A percentile compares a stretch with the other conserved stretches of the same genome.
These are phyloP conservation scores for Ascochyta koolunga DNA, from an alignment of 2,329 filamentous ascomycete genomes.

Conservation along the genomic window DNA sequence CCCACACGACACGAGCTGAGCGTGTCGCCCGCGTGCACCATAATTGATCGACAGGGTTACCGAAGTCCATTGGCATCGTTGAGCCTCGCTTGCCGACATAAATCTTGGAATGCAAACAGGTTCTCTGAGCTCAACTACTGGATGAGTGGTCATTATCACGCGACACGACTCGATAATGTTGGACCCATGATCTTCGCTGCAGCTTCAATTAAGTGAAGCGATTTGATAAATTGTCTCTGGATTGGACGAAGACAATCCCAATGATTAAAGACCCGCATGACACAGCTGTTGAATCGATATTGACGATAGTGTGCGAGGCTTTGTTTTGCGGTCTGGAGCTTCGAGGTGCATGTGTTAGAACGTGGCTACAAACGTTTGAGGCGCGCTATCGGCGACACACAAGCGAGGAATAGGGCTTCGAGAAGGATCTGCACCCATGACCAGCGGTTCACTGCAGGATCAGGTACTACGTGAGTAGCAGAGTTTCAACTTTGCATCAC, in stretches of 20 bases:
- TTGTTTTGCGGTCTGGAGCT: conserved; percentile 11
- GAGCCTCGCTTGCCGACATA: neutral
- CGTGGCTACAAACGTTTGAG: conserved; percentile 6
- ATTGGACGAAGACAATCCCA: neutral
- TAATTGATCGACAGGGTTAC: neutral
- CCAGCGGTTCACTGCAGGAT: conserved; percentile 11
- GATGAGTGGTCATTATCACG: neutral
- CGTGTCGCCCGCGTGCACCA: neutral
- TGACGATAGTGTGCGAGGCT: neutral
- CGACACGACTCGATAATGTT: neutral
- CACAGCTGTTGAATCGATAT: neutral
- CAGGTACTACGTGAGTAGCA: too few species aligned
- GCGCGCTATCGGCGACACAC: conserved; percentile 12
- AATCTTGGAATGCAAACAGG: neutral
- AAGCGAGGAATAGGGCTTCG: conserved; percentile 10
- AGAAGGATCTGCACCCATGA: neutral
- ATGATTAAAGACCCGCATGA: neutral
- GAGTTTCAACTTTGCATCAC: neutral
- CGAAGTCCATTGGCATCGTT: neutral
- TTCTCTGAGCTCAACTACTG: neutral
- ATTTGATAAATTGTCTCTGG: too few species aligned
- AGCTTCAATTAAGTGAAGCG: neutral
- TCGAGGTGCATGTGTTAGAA: neutral
- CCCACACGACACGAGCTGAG: conserved; percentile 2
- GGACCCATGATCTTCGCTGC: neutral